These are phyloP conservation scores for Nemophila menziesii DNA, from an alignment of 257 asterid genomes.

Conservation along the genomic window DNA sequence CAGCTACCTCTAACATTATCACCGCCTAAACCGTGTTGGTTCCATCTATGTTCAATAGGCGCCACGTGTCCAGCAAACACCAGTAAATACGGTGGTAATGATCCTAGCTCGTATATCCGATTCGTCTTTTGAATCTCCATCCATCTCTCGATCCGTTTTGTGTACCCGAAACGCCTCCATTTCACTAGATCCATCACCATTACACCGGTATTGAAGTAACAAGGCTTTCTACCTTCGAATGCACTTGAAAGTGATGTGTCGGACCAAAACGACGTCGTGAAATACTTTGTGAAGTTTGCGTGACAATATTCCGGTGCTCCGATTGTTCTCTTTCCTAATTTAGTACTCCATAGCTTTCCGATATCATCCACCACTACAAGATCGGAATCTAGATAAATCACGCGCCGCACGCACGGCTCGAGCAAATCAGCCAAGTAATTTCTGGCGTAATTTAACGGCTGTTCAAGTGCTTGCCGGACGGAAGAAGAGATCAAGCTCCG, in stretches of 20 bases:
- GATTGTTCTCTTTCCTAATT: constrained; percentile 26
- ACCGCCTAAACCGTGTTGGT: constrained; percentile 21
- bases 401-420: constrained; percentile 38
- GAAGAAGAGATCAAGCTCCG: constrained; percentile 37
- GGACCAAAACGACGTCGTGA: constrained; percentile 47
- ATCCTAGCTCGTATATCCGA: constrained; percentile 5
- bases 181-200: constrained; percentile 10
- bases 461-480: constrained; percentile 48
- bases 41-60: constrained; percentile 20
- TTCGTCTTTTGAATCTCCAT: constrained; percentile 6
- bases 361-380: constrained; percentile 53
- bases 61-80: constrained; percentile 20
- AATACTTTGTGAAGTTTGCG: constrained; percentile 57
- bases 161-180: constrained; percentile 11
- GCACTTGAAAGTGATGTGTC: constrained; percentile 21
- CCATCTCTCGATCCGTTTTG: constrained; percentile 9
- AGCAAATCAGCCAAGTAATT: constrained; percentile 45
- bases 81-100: constrained; percentile 5
- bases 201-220: constrained; percentile 56
- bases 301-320: constrained; percentile 71
- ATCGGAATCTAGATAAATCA: constrained; percentile 62
- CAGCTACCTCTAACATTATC: constrained; percentile 21
- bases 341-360: constrained; percentile 37
- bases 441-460: constrained; percentile 64
- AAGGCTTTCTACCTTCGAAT: constrained; percentile 37